phyloP scores from a whole-genome alignment of 192 early-diverging fungal species.

The Backusella tarrabulga region DNA sequence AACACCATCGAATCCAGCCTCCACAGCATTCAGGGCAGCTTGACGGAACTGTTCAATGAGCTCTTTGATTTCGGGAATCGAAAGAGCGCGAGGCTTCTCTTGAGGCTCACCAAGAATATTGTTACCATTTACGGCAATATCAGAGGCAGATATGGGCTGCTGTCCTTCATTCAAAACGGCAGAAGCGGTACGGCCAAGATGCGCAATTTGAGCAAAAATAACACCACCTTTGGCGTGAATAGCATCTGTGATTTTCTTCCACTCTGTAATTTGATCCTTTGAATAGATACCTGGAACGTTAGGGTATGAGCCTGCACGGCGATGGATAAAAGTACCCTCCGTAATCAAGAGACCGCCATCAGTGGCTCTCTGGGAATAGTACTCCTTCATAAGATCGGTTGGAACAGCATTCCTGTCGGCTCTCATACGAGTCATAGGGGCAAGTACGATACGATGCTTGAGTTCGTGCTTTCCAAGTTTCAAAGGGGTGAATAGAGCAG shows the following conservation, averaged over 20 bases:
- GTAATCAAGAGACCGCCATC: slow-evolving; percentile 21
- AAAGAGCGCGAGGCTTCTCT: slow-evolving; percentile 15
- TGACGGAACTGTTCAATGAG: no score
- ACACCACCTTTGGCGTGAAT: slow-evolving; percentile 53
- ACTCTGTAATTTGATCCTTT: slow-evolving; percentile 38
- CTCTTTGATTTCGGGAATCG: no score
- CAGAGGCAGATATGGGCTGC: slow-evolving; percentile 22
- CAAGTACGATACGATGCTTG: slow-evolving; percentile 20
- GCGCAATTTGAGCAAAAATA: slow-evolving; percentile 57
- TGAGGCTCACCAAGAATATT: background rate
- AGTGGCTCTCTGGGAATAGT: slow-evolving; percentile 25
- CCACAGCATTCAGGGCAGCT: no score
- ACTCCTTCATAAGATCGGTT: background rate
- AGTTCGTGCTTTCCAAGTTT: slow-evolving; percentile 9
- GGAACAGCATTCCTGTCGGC: background rate
- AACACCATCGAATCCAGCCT: no score
- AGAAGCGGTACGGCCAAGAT: slow-evolving; percentile 13
- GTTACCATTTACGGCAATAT: slow-evolving; percentile 6
- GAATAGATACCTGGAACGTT: slow-evolving; percentile 33
- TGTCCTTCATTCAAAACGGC: background rate
- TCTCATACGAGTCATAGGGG: slow-evolving; percentile 25
- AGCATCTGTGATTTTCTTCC: slow-evolving; percentile 52
- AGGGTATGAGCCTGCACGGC: slow-evolving; percentile 2
- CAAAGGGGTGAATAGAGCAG: slow-evolving; percentile 21
- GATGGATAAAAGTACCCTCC: slow-evolving; percentile 16